These are phyloP conservation scores for Haplosporangium sp. DNA, from an alignment of 371 early-diverging fungal species.

Conservation along the genomic window DNA sequence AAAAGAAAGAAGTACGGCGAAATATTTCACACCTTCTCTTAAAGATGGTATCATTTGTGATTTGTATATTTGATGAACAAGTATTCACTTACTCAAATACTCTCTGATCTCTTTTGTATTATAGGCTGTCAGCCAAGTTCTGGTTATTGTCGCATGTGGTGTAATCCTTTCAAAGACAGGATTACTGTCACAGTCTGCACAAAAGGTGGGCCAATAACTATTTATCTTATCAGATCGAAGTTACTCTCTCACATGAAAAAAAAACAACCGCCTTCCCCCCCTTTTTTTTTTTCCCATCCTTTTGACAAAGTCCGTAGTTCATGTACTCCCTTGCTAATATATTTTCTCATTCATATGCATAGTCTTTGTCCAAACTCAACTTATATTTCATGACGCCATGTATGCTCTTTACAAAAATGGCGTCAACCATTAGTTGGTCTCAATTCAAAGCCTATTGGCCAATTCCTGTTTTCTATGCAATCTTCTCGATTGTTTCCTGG, in stretches of 20 bases:
- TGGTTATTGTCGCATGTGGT: conserved; percentile 66
- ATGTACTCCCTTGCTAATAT: too few species aligned
- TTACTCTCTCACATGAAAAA: neutral
- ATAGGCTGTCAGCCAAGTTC: conserved; percentile 72
- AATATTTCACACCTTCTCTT: neutral
- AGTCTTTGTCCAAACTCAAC: conserved; percentile 79
- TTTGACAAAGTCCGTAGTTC: too few species aligned
- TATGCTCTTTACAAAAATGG: conserved; percentile 79
- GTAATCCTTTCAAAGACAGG: conserved; percentile 61
- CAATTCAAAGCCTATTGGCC: conserved; percentile 78
- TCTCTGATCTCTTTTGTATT: too few species aligned
- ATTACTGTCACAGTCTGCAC: conserved; percentile 63
- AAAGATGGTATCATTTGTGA: neutral
- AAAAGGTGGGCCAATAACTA: conserved; percentile 60
- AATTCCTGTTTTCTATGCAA: conserved; percentile 71
- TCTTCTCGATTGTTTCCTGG: conserved; percentile 64
- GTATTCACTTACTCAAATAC: neutral
- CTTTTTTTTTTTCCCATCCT: neutral
- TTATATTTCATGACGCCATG: conserved; percentile 83
- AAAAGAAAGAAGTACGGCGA: neutral
- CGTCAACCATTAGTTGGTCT: conserved; percentile 68
- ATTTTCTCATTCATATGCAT: conserved; percentile 7
- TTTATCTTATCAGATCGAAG: conserved; percentile 14
- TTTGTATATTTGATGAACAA: neutral
- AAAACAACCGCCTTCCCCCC: neutral